Evolutionary conservation across 257 asterid genomes (phyloP).

Genomic region (Petunia axillaris): DNA sequence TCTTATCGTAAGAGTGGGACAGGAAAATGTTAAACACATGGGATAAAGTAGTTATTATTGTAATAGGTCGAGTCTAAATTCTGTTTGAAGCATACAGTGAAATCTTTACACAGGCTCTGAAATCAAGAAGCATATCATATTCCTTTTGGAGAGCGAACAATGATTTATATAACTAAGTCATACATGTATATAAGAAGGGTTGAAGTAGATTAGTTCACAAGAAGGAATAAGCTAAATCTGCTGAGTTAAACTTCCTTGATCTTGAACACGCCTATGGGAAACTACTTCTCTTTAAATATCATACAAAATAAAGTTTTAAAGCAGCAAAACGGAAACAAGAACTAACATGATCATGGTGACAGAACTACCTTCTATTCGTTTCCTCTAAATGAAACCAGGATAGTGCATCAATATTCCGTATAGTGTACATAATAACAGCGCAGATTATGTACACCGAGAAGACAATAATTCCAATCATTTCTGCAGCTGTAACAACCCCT

Average conservation of each 20-base stretch:
- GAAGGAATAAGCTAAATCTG: background rate
- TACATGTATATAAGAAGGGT: background rate
- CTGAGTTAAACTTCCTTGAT: background rate
- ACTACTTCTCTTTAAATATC: background rate
- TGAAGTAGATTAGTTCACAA: background rate
- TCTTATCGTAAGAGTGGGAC: no score
- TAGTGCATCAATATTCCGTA: constrained; percentile 40
- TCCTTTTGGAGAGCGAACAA: background rate
- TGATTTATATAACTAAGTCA: background rate
- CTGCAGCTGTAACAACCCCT: constrained; percentile 90
- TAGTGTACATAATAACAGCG: constrained; percentile 52
- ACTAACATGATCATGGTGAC: background rate
- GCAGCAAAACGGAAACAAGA: background rate
- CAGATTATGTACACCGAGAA: constrained; percentile 57
- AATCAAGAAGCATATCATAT: background rate
- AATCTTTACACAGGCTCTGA: background rate
- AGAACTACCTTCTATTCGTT: constrained; percentile 45
- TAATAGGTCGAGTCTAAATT: no score
- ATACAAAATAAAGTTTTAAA: constrained; percentile 2
- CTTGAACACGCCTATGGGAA: background rate
- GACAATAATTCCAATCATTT: constrained; percentile 60
- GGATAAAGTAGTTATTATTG: no score
- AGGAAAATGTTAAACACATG: no score
- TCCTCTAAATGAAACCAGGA: constrained; percentile 35
- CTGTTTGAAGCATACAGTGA: background rate